A percentile compares a stretch with the other conserved stretches of the same genome.
Evolutionary conservation across 305 asterid genomes (phyloP).

Genomic region (Rubia balearica): DNA sequence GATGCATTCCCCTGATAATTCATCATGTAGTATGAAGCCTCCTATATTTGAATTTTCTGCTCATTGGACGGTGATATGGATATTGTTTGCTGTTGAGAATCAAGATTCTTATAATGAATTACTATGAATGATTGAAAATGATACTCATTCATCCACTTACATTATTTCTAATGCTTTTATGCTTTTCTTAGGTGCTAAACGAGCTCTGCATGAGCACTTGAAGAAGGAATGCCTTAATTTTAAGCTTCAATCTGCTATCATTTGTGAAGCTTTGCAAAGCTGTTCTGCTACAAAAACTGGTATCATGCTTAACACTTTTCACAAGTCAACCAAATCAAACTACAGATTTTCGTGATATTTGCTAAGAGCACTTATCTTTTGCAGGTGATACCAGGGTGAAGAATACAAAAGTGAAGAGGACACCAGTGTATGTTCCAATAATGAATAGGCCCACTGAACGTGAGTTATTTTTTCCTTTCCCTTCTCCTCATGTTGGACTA

Average conservation of each 20-base stretch:
- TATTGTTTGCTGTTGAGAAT: not conserved
- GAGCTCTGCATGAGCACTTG: conserved; percentile 60
- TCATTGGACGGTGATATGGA: conserved; percentile 1
- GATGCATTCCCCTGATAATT: not conserved
- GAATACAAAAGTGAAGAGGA: conserved; percentile 37
- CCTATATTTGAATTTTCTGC: not conserved
- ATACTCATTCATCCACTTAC: not conserved
- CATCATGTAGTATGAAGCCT: not conserved
- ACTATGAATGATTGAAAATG: not conserved
- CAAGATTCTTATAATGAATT: not conserved
- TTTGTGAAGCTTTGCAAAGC: conserved; percentile 59
- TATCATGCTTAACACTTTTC: conserved; percentile 12
- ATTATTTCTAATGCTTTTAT: conserved; percentile 16
- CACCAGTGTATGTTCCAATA: conserved; percentile 52
- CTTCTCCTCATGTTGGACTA: conserved; percentile 5
- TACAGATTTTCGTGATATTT: not conserved
- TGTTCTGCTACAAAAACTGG: conserved; percentile 34
- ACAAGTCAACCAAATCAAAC: conserved; percentile 4
- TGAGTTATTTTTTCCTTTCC: conserved; percentile 34
- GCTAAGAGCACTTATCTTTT: conserved; percentile 26
- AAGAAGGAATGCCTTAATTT: conserved; percentile 63
- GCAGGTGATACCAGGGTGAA: conserved; percentile 44
- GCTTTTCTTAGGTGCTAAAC: conserved; percentile 53
- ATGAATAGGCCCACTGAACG: conserved; percentile 80
- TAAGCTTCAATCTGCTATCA: conserved; percentile 71